Conservation (phyloP, 2,329 filamentous ascomycete species). For the Furcasterigmium sp. region DNA sequence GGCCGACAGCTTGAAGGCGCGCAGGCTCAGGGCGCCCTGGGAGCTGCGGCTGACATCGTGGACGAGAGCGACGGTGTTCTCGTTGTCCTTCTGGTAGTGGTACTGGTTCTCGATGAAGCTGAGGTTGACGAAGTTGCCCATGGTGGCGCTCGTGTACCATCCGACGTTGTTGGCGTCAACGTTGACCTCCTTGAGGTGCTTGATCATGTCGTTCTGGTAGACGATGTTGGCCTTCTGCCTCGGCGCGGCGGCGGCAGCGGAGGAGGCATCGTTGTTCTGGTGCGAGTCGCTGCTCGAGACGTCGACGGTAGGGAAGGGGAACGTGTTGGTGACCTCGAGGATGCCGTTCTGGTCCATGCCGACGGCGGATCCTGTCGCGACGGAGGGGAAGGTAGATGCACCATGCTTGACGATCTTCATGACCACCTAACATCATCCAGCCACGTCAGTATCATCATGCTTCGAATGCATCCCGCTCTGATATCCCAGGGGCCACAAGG, state of each 20-base stretch:
- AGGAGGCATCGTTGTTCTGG: slow-evolving; percentile 63
- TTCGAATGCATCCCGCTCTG: background rate
- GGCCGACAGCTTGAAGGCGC: slow-evolving; percentile 85
- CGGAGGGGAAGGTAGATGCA: slow-evolving; percentile 79
- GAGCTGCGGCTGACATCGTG: slow-evolving; percentile 95
- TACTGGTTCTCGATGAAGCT: slow-evolving; percentile 97
- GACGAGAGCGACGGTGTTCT: slow-evolving; percentile 80
- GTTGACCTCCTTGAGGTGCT: slow-evolving; percentile 93
- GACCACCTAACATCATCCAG: slow-evolving; percentile 59
- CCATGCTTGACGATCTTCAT: slow-evolving; percentile 99
- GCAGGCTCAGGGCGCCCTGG: slow-evolving; percentile 82
- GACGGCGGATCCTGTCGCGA: slow-evolving; percentile 83
- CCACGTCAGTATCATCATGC: slow-evolving; percentile 11
- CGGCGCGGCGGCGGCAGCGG: slow-evolving; percentile 79
- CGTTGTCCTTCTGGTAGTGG: slow-evolving; percentile 95
- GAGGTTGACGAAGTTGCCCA: slow-evolving; percentile 96
- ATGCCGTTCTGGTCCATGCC: slow-evolving; percentile 82
- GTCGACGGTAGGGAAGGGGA: slow-evolving; percentile 86
- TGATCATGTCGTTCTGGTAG: slow-evolving; percentile 97
- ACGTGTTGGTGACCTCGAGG: slow-evolving; percentile 90
- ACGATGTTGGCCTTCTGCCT: slow-evolving; percentile 82
- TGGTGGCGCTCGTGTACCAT: slow-evolving; percentile 97
- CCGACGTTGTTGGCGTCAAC: slow-evolving; percentile 97
- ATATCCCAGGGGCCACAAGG: slow-evolving; percentile 2
- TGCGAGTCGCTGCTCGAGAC: slow-evolving; percentile 55